Base-by-base conservation (phyloP, 2,329 filamentous ascomycete genomes). In the Exophiala sideris region DNA sequence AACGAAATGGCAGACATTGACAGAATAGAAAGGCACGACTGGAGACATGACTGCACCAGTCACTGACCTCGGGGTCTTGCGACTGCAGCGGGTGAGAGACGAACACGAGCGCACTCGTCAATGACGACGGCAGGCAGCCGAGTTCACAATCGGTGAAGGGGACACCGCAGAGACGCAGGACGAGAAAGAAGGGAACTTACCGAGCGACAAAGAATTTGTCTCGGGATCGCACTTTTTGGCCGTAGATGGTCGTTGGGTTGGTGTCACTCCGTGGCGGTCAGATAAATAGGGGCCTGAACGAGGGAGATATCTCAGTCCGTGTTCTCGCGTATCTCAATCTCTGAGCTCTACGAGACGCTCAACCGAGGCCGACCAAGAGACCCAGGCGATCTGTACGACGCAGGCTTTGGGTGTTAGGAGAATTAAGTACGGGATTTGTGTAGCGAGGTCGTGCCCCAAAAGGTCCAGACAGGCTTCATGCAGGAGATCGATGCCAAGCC, bases 181-280 rank as follows among this genome's bases (percentile, higher is more conserved):
- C 20, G 50, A 45, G 41, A 59, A 53, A 36, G 34, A 16, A 50
- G 11, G 42, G 39, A 38, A 56, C 58, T 58, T 49, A 61, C 58
- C 52, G 56, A 49, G 33, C 53, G 51, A 61, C 56, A 58, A 58
- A 61, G 56, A 50, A 59, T n/a, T 40, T 61, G 58, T 61, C 58
- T 61, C 58, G 56, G 58, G 56, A 58, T 45, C 41, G 49, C 51
- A 24, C 54, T 48, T 46, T 33, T 45, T 50, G 41, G 20, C 41
- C 9, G 48, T 34, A 45, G 50, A 51, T 33, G 44, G 48, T 46
- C 36, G 50, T 52, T 33, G 32, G 40, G 29, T 32, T 21, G 50
- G 57, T 57, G 54, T 57, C 54, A 60, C 54, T 60, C 48, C 33
- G 49, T 39, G 29, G 57, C 14, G 35, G 50, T 57, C 54, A 52